Conservation (phyloP, 768 basidiomycete species). For the Phaffia tasmanica region DNA sequence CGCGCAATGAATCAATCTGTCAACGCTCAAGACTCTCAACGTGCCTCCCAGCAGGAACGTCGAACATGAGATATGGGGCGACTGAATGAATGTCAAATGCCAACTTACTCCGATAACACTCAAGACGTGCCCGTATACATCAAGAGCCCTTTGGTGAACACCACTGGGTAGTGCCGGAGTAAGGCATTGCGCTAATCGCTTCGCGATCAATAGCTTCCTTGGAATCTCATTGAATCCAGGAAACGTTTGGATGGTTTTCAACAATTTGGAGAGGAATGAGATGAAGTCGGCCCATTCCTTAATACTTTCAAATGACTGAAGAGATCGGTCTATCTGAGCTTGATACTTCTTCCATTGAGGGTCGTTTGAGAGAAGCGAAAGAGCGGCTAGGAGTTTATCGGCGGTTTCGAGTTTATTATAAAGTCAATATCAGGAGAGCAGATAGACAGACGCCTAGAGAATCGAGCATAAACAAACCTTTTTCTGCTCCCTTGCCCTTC, state of each 20-base stretch:
- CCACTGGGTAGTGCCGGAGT: constrained; percentile 96
- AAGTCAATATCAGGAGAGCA: too few species aligned
- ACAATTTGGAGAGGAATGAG: constrained; percentile 82
- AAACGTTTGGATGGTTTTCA: constrained; percentile 91
- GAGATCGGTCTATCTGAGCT: constrained; percentile 80
- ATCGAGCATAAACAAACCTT: too few species aligned
- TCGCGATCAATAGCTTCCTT: constrained; percentile 82
- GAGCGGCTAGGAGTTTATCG: too few species aligned
- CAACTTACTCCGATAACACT: constrained; percentile 70
- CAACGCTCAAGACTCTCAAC: not conserved
- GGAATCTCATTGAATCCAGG: constrained; percentile 95
- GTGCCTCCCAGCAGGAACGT: too few species aligned
- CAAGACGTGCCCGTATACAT: constrained; percentile 87
- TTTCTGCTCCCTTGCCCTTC: too few species aligned
- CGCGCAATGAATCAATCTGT: not conserved
- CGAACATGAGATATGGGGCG: not conserved
- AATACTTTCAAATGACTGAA: constrained; percentile 86
- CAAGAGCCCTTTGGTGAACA: constrained; percentile 89
- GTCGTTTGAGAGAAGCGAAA: constrained; percentile 41
- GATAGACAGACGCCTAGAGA: too few species aligned
- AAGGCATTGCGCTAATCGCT: constrained; percentile 87
- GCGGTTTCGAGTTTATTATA: too few species aligned
- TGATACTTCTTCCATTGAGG: constrained; percentile 91
- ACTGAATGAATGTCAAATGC: not conserved
- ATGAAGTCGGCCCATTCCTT: constrained; percentile 99